phyloP scores from a whole-genome alignment of 192 early-diverging fungal genomes.

The Chytriomyces confervae region DNA sequence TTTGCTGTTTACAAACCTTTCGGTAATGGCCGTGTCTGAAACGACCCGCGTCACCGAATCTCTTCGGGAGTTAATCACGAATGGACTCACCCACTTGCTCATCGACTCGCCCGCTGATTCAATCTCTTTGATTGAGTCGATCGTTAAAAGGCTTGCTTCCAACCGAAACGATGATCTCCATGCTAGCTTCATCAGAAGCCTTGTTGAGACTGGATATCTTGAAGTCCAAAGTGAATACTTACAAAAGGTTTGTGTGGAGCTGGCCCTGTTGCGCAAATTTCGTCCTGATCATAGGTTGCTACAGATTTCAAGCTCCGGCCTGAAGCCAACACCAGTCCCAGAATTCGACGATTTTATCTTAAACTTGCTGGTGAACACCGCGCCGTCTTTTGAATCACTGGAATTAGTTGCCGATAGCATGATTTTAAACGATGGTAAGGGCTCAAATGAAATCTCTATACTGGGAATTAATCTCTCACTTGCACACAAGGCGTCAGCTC shows the following conservation, averaged over 20 bases:
- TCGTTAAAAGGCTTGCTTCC: conserved; percentile 7
- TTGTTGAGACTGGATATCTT: background rate
- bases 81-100: too few species aligned
- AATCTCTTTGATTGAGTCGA: background rate
- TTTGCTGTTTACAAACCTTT: background rate
- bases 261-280: too few species aligned
- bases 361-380: background rate
- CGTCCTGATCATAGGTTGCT: too few species aligned
- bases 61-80: too few species aligned
- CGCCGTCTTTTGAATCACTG: background rate
- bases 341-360: background rate
- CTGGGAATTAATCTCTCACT: too few species aligned
- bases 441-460: too few species aligned
- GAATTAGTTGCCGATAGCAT: too few species aligned
- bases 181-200: background rate
- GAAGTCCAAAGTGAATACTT: background rate
- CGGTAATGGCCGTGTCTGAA: background rate
- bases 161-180: background rate
- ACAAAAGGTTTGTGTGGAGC: background rate
- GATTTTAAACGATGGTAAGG: too few species aligned
- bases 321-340: background rate
- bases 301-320: background rate
- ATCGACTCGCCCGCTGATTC: background rate
- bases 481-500: too few species aligned
- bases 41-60: too few species aligned